Evolutionary conservation across 1,284 basidiomycete genomes (phyloP).

Genomic region (Ceratobasidium sp.): DNA sequence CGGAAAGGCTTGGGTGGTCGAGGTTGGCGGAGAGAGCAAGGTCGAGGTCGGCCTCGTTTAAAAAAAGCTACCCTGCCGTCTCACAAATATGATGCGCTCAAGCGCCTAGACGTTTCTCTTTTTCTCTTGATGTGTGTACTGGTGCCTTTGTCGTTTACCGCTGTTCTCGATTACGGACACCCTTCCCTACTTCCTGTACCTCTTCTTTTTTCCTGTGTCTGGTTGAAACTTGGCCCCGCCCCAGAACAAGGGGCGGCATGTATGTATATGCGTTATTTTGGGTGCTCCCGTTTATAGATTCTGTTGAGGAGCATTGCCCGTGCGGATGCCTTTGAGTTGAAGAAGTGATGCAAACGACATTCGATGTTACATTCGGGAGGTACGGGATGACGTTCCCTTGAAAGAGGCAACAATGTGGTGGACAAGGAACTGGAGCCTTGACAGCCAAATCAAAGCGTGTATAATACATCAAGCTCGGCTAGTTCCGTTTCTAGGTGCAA

Average conservation of each 20-base stretch:
- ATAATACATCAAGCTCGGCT: constrained; percentile 1
- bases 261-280: constrained; percentile 10
- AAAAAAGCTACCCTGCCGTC: neutral
- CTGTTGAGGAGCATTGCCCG: no score
- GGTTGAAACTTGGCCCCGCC: no score
- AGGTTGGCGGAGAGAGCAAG: constrained; percentile 15
- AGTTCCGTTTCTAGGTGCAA: neutral
- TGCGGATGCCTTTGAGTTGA: no score
- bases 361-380: no score
- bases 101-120: constrained; percentile 1
- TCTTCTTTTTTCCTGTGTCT: neutral
- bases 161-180: constrained; percentile 17
- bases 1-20: constrained; percentile 8
- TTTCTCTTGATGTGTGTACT: neutral
- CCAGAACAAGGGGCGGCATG: constrained; percentile 3
- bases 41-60: constrained; percentile 23
- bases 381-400: no score
- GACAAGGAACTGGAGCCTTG: no score
- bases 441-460: constrained; percentile 17
- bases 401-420: no score
- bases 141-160: constrained; percentile 14
- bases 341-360: no score
- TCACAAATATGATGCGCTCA: no score
- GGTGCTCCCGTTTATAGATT: neutral
- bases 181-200: neutral